Conservation (phyloP, 2,329 filamentous ascomycete genomes). For the Trichoderma sp. region DNA sequence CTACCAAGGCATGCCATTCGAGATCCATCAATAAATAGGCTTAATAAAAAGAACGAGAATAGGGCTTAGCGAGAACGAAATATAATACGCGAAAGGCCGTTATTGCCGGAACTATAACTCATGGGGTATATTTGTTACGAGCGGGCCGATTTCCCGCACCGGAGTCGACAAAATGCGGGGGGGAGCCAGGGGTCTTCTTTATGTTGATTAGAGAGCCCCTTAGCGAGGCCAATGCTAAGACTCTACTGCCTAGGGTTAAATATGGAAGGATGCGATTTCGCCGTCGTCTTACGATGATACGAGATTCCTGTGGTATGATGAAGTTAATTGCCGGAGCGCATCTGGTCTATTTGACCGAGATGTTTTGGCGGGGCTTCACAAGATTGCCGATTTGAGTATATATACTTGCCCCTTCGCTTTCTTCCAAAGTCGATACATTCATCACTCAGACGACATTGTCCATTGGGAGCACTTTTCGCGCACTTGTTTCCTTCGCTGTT, state of each 20-base stretch:
- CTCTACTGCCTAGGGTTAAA: not conserved
- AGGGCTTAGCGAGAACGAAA: not conserved
- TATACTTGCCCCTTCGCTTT: not conserved
- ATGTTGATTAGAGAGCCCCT: not conserved
- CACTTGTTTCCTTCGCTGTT: not conserved
- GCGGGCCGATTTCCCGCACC: constrained; percentile 22
- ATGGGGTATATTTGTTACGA: not conserved
- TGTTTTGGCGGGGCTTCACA: not conserved
- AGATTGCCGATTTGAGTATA: not conserved
- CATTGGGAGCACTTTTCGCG: no score
- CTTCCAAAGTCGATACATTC: not conserved
- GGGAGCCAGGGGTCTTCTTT: not conserved
- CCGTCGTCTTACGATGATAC: not conserved
- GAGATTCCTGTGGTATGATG: not conserved
- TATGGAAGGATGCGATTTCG: not conserved
- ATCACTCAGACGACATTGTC: no score
- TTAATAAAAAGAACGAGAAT: not conserved
- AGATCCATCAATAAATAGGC: not conserved
- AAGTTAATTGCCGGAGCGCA: not conserved
- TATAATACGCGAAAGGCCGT: not conserved
- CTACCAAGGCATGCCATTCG: not conserved
- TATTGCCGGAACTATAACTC: not conserved
- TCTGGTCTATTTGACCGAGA: not conserved
- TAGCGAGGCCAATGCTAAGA: not conserved
- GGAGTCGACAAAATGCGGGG: constrained; percentile 9